Base-by-base conservation (phyloP, 169 alveolate genomes). In the Eimeria praecox region DNA sequence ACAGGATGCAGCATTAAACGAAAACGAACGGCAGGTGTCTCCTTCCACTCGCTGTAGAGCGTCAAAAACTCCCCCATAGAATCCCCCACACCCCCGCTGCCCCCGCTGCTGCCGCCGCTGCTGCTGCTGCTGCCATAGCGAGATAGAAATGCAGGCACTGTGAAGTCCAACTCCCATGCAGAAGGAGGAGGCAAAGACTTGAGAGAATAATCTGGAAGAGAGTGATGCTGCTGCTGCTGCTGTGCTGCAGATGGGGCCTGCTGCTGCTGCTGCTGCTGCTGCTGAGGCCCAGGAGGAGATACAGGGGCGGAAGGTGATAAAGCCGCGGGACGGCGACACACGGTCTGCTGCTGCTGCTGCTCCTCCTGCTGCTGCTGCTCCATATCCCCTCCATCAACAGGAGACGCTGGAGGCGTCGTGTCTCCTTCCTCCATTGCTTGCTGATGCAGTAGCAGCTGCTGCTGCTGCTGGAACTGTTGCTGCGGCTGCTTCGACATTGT, bases 1-100 rank as follows among this genome's bases (percentile, higher is more conserved):
- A 90, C 87, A 30, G 95, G 95, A 38, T 90, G 95, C 20, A 90
- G 71, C 95, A 90, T 90, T n/a, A 90, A 86, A 56, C 95, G 95
- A 42, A 90, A 90, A 10, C 95, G 86, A n/a, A 90, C 87, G 0
- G 95, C 44, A 35, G 95, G 95, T 1, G 78, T 54, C 62, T 71
- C 95, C 35, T 33, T 42, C 95, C 95, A 90, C 49, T 66, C 95
- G 88, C 95, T 90, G 88, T 90, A 90, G 40, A 66, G 40, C 38
- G 95, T 90, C 59, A 71, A 75, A 30, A 35, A 52, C 38, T 80
- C 85, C 42, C 38, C 77, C 16, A 66, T 5, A 24, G 38, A 30
- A 16, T 30, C 54, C 49, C 52, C 85, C 6, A 10, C 49, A 33
- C 49, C 49, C 75, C 35, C 75, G 30, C 75, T 64, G 75, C 75